Conservation (phyloP, 2,329 filamentous ascomycete genomes). For the Pseudocercospora fijiensis region DNA sequence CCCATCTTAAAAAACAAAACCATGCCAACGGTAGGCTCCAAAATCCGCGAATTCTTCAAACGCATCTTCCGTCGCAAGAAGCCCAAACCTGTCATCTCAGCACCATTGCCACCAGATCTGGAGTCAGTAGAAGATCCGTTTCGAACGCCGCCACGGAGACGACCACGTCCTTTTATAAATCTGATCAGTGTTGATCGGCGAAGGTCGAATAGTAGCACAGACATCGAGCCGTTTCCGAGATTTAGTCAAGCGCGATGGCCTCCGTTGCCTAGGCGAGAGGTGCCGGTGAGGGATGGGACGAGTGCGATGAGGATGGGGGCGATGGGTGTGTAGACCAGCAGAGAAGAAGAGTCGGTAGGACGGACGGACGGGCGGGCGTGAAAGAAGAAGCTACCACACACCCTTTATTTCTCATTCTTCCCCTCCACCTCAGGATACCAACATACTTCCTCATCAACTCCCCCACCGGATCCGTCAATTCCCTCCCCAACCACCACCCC, state of each 20-base stretch:
- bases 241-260: background rate
- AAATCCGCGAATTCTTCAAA: background rate
- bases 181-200: background rate
- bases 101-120: background rate
- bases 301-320: background rate
- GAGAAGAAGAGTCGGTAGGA: too few relatives aligned
- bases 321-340: background rate
- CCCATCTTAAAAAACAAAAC: too few relatives aligned
- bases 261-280: background rate
- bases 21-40: background rate
- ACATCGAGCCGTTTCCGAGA: background rate
- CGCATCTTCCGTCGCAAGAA: background rate
- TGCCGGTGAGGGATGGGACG: background rate
- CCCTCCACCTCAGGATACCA: background rate
- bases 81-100: background rate
- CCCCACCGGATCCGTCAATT: conserved; percentile 39
- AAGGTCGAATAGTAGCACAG: background rate
- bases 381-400: too few relatives aligned
- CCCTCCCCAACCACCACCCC: conserved; percentile 42
- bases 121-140: background rate
- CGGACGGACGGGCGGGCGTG: too few relatives aligned
- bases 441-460: conserved; percentile 42
- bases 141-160: background rate
- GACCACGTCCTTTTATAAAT: background rate
- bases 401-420: background rate